Evolutionary conservation across 2,329 filamentous ascomycete genomes (phyloP).

Genomic region (Diaporthe citriasiana): DNA sequence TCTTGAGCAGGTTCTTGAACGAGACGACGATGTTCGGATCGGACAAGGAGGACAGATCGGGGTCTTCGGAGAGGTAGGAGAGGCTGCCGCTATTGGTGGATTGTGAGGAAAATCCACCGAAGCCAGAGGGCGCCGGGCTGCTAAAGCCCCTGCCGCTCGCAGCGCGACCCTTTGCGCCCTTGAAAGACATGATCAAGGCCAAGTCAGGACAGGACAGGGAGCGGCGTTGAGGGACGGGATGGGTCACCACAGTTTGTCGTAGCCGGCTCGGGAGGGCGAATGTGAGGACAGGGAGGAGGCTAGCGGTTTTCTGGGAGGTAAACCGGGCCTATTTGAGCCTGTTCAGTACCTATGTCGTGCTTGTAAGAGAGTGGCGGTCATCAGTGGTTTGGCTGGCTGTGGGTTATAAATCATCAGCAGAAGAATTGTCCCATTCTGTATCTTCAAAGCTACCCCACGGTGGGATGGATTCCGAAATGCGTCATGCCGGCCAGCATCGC

Average conservation of each 20-base stretch:
- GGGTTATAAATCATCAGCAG: conserved; percentile 12
- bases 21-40: conserved; percentile 87
- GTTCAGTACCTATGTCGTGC: neutral
- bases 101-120: conserved; percentile 58
- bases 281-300: too few species aligned
- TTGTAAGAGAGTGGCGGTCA: neutral
- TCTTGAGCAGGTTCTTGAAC: conserved; percentile 95
- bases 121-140: conserved; percentile 48
- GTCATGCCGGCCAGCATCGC: conserved; percentile 34
- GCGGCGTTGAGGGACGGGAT: neutral
- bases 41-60: conserved; percentile 82
- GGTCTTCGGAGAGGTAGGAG: conserved; percentile 89
- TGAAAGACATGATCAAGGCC: conserved; percentile 28
- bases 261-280: neutral
- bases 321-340: neutral
- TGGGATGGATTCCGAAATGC: conserved; percentile 25
- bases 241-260: neutral
- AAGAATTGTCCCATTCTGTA: conserved; percentile 7
- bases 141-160: conserved; percentile 43
- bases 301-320: neutral
- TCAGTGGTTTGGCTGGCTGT: neutral
- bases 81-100: conserved; percentile 65
- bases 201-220: neutral
- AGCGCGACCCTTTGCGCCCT: conserved; percentile 38
- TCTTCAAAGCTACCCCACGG: conserved; percentile 27